A percentile compares a stretch with the other conserved stretches of the same genome.
Evolutionary conservation across 1,139 yeast species (phyloP).

Genomic region (Yarrowia galli): DNA sequence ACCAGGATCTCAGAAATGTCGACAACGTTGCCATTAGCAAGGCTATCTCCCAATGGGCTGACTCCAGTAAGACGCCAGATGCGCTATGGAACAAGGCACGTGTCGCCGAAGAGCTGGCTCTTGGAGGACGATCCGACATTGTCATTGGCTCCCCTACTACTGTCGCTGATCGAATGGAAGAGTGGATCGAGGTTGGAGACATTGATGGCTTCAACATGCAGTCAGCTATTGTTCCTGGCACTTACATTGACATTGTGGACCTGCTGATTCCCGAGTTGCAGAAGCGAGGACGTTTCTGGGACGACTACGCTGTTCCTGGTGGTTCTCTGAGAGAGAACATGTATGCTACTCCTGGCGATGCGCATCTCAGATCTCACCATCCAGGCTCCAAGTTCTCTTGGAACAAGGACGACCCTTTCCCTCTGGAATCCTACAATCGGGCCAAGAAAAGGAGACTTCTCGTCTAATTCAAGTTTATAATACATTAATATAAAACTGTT

Average conservation of each 20-base stretch:
- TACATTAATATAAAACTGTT: slow-evolving; percentile 5
- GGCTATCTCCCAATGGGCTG: slow-evolving; percentile 44
- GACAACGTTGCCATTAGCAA: slow-evolving; percentile 49
- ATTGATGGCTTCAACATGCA: slow-evolving; percentile 54
- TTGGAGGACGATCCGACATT: slow-evolving; percentile 50
- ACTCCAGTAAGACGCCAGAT: slow-evolving; percentile 43
- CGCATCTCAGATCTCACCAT: slow-evolving; percentile 11
- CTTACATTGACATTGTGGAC: slow-evolving; percentile 52
- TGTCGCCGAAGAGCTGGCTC: slow-evolving; percentile 48
- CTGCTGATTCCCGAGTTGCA: slow-evolving; percentile 52
- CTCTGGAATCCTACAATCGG: slow-evolving; percentile 17
- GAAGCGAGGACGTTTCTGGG: slow-evolving; percentile 51
- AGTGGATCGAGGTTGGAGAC: slow-evolving; percentile 52
- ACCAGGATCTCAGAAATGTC: slow-evolving; percentile 48
- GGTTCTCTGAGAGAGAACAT: slow-evolving; percentile 43
- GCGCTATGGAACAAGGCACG: slow-evolving; percentile 47
- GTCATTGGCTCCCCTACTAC: slow-evolving; percentile 49
- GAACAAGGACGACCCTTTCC: slow-evolving; percentile 9
- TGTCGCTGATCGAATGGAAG: slow-evolving; percentile 51
- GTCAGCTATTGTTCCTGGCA: slow-evolving; percentile 51
- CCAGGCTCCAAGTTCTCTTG: slow-evolving; percentile 8
- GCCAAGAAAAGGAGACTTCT: neutral
- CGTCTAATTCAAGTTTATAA: neutral
- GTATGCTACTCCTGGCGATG: slow-evolving; percentile 38
- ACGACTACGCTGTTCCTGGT: slow-evolving; percentile 50